Base-by-base conservation (phyloP, 768 basidiomycete genomes). In the Gautieria morchelliformis region DNA sequence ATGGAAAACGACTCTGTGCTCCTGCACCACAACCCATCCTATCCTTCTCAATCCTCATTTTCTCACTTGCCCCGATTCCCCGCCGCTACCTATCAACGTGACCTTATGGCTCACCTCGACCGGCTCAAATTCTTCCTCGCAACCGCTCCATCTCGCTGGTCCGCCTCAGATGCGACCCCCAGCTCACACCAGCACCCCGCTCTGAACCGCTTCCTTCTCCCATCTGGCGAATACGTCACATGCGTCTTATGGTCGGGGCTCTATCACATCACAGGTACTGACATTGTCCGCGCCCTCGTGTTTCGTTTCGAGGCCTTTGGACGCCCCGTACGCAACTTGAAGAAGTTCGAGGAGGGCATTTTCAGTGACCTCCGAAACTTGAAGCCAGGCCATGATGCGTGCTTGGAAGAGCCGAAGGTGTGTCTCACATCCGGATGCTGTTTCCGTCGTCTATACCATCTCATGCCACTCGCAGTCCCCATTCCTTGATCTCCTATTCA, bases 331-430 rank as follows among this genome's bases (percentile, higher is more conserved):
- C 76, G 80, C 57, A 91, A 92, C 65, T 87, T 92, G 80, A 96
- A 96, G 72, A 97, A 97, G 70, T 97, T 95, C 64, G 94, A 97
- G 68, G 94, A 97, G 71, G 94, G 94, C 52, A 86, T 97, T 45
- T 97, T 97, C 65, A 87, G 84, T 52, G 94, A 97, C 70, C 76
- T 97, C 60, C 74, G 94, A 22, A 97, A 97, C 66, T 76, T 97
- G 60, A 96, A 96, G 71, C 93, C 93, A 0, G 94, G 94, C 11
- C 78, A 84, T 0, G 94, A 96, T 68, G 92, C 94, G 27, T 89
- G 85, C 64, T 72, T 97, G 22, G 94, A 97, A 69, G 94, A 96
- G 63, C 93, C 94, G n/a, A 97, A 97, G 81, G 89, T 88, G 45
- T 44, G 81, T 58, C 45, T 52, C 30, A 12, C 37, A 19, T 7